Evolutionary conservation across 352 stramenopile genomes (phyloP), one percentile per base, ranked within the genome.

Genomic region (Phytophthora sojae): DNA sequence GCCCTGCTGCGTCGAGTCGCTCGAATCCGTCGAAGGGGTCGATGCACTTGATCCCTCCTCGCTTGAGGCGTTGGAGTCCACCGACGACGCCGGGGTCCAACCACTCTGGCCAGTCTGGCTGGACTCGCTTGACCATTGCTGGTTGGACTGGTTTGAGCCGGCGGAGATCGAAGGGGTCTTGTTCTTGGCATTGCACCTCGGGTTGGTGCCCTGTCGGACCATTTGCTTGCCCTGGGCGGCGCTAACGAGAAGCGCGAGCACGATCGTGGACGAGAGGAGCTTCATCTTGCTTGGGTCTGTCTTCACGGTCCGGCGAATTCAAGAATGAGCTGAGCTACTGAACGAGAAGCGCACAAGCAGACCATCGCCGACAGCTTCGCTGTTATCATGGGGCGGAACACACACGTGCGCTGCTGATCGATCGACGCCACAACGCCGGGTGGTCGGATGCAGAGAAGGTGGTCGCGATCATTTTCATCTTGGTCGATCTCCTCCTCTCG

Each of bases 401-500:
- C 49, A 19, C 35, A 39, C 25, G 52, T 37, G 35, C 37, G 35
- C 32, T 32, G 50, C 37, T 59, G 17, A 57, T 58, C 29, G 62
- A 57, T 49, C 37, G 47, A 51, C 53, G 17, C 49, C 32, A 37
- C 19, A 25, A 64, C 55, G 32, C 14, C n/a, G 50, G 35, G 53
- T 69, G 62, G 53, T 69, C 63, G 53, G 51, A 51, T 55, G 26
- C 64, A 67, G 57, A 72, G 50, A 67, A 45, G 2, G 57, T 47
- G 57, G 6, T 57, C 51, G 19, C 65, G 44, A 72, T 72, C 58
- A 67, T 72, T 72, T 68, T 61, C 53, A 68, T 72, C 65, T 67
- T 67, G 37, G 64, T 53, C 64, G 45, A 50, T 19, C 55, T 61
- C 45, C 12, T 32, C 29, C 62, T 67, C 65, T 49, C 60, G 50